A percentile compares a stretch with the other conserved stretches of the same genome.
phyloP scores from a whole-genome alignment of 2,329 filamentous ascomycete genomes.

The Xylariaceae sp. region DNA sequence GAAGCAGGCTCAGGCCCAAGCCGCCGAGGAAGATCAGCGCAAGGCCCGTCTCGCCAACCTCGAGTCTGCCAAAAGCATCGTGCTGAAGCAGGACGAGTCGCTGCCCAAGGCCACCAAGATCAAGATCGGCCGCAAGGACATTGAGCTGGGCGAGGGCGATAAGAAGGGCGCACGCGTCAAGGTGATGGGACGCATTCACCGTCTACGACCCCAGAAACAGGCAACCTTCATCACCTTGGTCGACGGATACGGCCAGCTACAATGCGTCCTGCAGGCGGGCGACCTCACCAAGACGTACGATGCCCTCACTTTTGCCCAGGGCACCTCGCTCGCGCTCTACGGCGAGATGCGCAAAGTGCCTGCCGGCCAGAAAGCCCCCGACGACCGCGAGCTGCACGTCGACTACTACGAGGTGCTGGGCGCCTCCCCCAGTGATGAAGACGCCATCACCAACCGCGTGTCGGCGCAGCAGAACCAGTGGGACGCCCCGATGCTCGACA shows the following conservation, averaged over 20 bases:
- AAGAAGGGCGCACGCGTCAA: constrained; percentile 30
- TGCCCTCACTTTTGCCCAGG: constrained; percentile 76
- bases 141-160: constrained; percentile 53
- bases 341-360: constrained; percentile 83
- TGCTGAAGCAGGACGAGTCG: constrained; percentile 66
- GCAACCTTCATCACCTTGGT: constrained; percentile 71
- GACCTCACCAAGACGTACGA: constrained; percentile 89
- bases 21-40: constrained; percentile 68
- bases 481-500: constrained; percentile 68
- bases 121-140: constrained; percentile 67
- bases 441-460: constrained; percentile 81
- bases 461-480: constrained; percentile 42
- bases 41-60: constrained; percentile 64
- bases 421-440: constrained; percentile 77
- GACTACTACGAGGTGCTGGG: constrained; percentile 83
- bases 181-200: constrained; percentile 79
- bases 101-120: constrained; percentile 73
- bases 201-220: constrained; percentile 76
- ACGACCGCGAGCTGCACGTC: constrained; percentile 82
- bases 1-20: constrained; percentile 69
- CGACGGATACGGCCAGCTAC: constrained; percentile 68
- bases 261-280: constrained; percentile 73
- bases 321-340: constrained; percentile 79
- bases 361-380: constrained; percentile 70
- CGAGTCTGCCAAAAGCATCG: constrained; percentile 78